A percentile compares a stretch with the other conserved stretches of the same genome.
Evolutionary conservation across 164 flowering plant genomes (phyloP).

Genomic region (Tinospora cordifolia): DNA sequence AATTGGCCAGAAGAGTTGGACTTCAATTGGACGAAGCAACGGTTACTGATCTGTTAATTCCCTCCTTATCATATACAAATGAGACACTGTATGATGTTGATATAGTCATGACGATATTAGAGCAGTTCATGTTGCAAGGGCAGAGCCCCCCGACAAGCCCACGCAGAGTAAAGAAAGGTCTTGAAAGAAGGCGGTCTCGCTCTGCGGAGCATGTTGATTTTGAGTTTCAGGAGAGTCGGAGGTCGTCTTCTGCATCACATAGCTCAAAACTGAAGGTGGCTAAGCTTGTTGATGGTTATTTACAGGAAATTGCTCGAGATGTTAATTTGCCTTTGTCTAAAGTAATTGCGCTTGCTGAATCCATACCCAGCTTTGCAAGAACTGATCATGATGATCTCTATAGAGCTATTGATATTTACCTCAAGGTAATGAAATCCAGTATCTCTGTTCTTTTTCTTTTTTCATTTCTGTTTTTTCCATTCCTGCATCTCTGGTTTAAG

Average conservation of each 20-base stretch:
- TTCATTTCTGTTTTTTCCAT: neutral
- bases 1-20: constrained; percentile 71
- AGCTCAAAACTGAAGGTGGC: constrained; percentile 82
- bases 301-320: constrained; percentile 73
- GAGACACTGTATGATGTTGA: constrained; percentile 66
- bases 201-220: constrained; percentile 77
- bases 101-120: constrained; percentile 60
- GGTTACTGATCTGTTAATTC: constrained; percentile 67
- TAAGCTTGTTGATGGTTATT: constrained; percentile 75
- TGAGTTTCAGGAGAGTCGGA: constrained; percentile 65
- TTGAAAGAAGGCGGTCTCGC: constrained; percentile 62
- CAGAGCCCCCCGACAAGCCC: constrained; percentile 89
- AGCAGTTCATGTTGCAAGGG: constrained; percentile 74
- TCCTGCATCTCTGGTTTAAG: neutral
- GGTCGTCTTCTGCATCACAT: constrained; percentile 86
- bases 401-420: constrained; percentile 80
- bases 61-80: constrained; percentile 36
- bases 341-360: constrained; percentile 60
- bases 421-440: constrained; percentile 51
- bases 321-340: constrained; percentile 61
- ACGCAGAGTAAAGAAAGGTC: constrained; percentile 37
- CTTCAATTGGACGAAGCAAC: constrained; percentile 82
- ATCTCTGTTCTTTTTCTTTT: neutral
- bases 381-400: constrained; percentile 90
- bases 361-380: constrained; percentile 82